Evolutionary conservation across 352 stramenopile species (phyloP).

Genomic region (Phytophthora meadii): DNA sequence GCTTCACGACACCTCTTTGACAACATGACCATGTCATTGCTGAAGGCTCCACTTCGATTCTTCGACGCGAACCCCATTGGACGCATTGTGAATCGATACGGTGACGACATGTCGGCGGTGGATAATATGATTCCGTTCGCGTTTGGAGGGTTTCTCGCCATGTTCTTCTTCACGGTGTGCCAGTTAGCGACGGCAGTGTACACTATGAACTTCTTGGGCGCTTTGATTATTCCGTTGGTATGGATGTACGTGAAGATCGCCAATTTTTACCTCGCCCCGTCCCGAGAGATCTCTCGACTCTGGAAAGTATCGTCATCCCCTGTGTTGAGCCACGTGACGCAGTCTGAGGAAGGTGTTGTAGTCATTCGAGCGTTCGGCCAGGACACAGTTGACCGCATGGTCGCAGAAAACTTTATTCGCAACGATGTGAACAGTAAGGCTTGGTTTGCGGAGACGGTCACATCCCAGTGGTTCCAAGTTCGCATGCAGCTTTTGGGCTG

Average conservation of each 20-base stretch:
- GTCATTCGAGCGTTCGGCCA: slow-evolving; percentile 50
- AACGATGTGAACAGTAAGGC: slow-evolving; percentile 41
- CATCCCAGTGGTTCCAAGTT: slow-evolving; percentile 52
- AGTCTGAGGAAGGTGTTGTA: slow-evolving; percentile 42
- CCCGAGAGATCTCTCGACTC: slow-evolving; percentile 50
- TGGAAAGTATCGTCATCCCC: slow-evolving; percentile 46
- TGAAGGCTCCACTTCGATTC: slow-evolving; percentile 90
- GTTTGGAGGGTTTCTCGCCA: slow-evolving; percentile 50
- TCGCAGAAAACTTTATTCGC: slow-evolving; percentile 31
- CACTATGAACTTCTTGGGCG: slow-evolving; percentile 76
- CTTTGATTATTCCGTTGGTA: slow-evolving; percentile 81
- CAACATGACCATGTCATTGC: slow-evolving; percentile 78
- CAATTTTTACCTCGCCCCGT: slow-evolving; percentile 45
- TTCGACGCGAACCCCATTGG: slow-evolving; percentile 93
- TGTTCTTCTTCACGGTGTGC: slow-evolving; percentile 75
- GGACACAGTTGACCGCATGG: slow-evolving; percentile 24
- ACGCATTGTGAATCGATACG: slow-evolving; percentile 90
- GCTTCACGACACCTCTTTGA: slow-evolving; percentile 77
- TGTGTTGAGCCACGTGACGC: slow-evolving; percentile 43
- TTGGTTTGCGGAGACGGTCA: slow-evolving; percentile 38
- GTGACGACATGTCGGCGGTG: slow-evolving; percentile 87
- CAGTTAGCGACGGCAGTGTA: slow-evolving; percentile 78
- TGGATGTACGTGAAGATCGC: slow-evolving; percentile 77
- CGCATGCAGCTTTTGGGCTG: slow-evolving; percentile 62
- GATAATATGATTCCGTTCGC: slow-evolving; percentile 70